phyloP scores from a whole-genome alignment of 768 basidiomycete species.

The Podaxis sp. region DNA sequence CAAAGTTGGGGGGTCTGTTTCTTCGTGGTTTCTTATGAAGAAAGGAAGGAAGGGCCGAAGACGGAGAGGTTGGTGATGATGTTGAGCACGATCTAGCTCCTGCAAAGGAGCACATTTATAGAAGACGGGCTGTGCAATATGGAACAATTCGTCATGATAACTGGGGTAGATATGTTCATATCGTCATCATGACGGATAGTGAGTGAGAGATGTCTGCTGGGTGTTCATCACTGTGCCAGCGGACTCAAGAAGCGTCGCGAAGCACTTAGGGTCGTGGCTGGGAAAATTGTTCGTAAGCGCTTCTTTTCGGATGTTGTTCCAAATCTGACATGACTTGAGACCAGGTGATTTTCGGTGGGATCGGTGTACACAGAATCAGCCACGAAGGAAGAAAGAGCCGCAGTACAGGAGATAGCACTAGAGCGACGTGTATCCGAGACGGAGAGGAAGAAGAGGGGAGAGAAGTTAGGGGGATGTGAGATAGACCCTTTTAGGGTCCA shows the following conservation, averaged over 20 bases:
- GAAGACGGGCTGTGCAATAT: neutral
- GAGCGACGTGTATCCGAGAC: neutral
- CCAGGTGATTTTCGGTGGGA: neutral
- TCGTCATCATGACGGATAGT: neutral
- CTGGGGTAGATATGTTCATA: conserved; percentile 1
- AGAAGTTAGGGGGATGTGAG: neutral
- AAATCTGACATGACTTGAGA: neutral
- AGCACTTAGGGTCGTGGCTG: conserved; percentile 10
- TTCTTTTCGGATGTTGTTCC: conserved; percentile 2
- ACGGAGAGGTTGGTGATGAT: neutral
- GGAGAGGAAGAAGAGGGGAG: neutral
- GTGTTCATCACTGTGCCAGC: conserved; percentile 4
- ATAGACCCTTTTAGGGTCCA: conserved; percentile 12
- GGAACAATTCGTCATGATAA: neutral
- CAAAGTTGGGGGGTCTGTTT: neutral
- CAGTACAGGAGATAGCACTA: neutral
- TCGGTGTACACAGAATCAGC: neutral
- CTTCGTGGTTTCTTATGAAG: neutral
- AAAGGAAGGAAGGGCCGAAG: neutral
- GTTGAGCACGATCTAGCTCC: neutral
- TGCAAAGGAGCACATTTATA: neutral
- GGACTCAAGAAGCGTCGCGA: conserved; percentile 3
- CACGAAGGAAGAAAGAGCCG: neutral
- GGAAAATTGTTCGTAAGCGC: conserved; percentile 9
- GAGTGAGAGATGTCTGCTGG: neutral